These are phyloP conservation scores for Kazachstania sp. DNA, from an alignment of 1,139 yeast genomes.

Conservation along the genomic window DNA sequence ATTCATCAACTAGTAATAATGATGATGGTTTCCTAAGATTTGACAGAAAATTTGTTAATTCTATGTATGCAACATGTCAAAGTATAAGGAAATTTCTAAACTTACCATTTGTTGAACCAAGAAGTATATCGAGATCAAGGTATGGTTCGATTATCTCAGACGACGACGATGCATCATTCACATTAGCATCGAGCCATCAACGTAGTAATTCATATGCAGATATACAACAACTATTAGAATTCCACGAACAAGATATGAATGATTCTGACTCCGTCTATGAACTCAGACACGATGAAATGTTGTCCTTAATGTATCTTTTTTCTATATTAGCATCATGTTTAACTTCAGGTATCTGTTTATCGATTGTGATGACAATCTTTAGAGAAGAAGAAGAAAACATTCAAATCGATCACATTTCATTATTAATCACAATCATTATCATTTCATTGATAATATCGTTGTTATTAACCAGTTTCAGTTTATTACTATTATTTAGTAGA, in stretches of 20 bases:
- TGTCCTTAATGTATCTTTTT: constrained; percentile 40
- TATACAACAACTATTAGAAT: constrained; percentile 14
- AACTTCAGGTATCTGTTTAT: constrained; percentile 41
- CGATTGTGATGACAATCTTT: constrained; percentile 36
- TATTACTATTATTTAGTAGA: constrained; percentile 36
- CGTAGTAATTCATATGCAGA: constrained; percentile 13
- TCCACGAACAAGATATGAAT: constrained; percentile 14
- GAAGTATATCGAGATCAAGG: constrained; percentile 6
- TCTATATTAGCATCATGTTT: constrained; percentile 38
- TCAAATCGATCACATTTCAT: constrained; percentile 17
- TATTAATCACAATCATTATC: constrained; percentile 17
- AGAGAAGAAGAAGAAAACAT: constrained; percentile 23
- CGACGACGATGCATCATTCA: constrained; percentile 5
- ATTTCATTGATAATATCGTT: constrained; percentile 33
- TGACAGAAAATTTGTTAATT: constrained; percentile 19
- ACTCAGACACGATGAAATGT: constrained; percentile 38
- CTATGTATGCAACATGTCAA: constrained; percentile 15
- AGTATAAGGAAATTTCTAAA: constrained; percentile 9
- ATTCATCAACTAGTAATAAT: not conserved
- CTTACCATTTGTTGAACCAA: not conserved
- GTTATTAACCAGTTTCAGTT: constrained; percentile 32
- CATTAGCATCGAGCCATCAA: constrained; percentile 5
- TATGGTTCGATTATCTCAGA: constrained; percentile 13
- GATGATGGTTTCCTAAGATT: constrained; percentile 23
- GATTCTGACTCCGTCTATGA: constrained; percentile 21